Conservation (phyloP, 2,329 filamentous ascomycete species). For the Aspergillus latus region DNA sequence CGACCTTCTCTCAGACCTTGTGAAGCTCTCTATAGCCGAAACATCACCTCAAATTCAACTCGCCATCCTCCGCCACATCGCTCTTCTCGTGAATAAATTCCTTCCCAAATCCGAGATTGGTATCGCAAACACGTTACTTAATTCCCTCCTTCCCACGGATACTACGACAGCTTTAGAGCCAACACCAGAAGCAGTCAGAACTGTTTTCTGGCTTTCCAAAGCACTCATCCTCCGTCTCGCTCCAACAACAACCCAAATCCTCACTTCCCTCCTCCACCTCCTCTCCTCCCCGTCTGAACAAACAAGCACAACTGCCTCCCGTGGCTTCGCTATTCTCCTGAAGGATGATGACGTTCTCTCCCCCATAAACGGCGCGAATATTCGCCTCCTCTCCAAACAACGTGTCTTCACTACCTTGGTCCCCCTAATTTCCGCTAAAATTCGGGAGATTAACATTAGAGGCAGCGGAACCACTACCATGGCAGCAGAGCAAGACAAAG, state of each 20-base stretch:
- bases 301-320: conserved; percentile 54
- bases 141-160: conserved; percentile 30
- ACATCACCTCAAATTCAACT: conserved; percentile 39
- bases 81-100: conserved; percentile 45
- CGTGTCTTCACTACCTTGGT: conserved; percentile 61
- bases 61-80: conserved; percentile 43
- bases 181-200: conserved; percentile 48
- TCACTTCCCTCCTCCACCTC: conserved; percentile 51
- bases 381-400: conserved; percentile 64
- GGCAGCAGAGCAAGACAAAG: conserved; percentile 15
- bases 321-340: conserved; percentile 60
- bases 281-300: conserved; percentile 45
- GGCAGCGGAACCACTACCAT: conserved; percentile 30
- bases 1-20: conserved; percentile 37
- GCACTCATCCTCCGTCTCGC: conserved; percentile 57
- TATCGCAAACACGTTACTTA: conserved; percentile 33
- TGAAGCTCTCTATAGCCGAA: conserved; percentile 34
- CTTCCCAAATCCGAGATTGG: conserved; percentile 35
- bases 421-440: conserved; percentile 55
- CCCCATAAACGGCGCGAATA: conserved; percentile 60
- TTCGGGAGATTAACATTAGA: conserved; percentile 44
- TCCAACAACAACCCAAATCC: conserved; percentile 51
- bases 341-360: conserved; percentile 62
- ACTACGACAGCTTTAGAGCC: conserved; percentile 22
- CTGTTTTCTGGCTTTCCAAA: conserved; percentile 62